Evolutionary conservation across 1,284 basidiomycete genomes (phyloP).

Genomic region (Lentinus polychrous): DNA sequence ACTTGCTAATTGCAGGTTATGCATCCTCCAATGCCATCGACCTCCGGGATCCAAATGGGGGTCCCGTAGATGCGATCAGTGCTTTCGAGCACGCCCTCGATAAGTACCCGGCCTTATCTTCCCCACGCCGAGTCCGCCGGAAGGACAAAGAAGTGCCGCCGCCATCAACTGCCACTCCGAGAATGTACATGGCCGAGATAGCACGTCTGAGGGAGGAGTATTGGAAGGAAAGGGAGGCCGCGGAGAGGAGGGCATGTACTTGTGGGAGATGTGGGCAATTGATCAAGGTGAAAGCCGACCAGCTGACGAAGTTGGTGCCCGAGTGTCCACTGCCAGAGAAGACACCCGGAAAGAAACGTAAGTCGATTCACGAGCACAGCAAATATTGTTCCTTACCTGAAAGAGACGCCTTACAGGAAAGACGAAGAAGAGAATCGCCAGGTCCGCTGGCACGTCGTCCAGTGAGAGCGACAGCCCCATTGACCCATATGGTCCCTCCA

Average conservation of each 20-base stretch:
- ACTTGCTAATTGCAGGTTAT: constrained; percentile 12
- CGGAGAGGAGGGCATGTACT: constrained; percentile 6
- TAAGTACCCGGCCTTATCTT: constrained; percentile 14
- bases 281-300: constrained; percentile 4
- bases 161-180: background rate
- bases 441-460: constrained; percentile 1
- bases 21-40: background rate
- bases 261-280: constrained; percentile 13
- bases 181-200: constrained; percentile 13
- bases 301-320: background rate
- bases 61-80: constrained; percentile 15
- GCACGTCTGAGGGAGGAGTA: constrained; percentile 13
- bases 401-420: constrained; percentile 2
- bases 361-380: background rate
- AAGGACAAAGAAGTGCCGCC: background rate
- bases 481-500: constrained; percentile 15
- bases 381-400: background rate
- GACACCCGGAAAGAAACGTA: constrained; percentile 8
- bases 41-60: background rate
- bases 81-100: constrained; percentile 22
- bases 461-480: background rate
- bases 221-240: constrained; percentile 10
- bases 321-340: constrained; percentile 3
- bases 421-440: constrained; percentile 8
- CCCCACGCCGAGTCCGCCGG: constrained; percentile 1